Evolutionary conservation across 306 rosid genomes (phyloP).

Genomic region (Aeschynomene evenia): DNA sequence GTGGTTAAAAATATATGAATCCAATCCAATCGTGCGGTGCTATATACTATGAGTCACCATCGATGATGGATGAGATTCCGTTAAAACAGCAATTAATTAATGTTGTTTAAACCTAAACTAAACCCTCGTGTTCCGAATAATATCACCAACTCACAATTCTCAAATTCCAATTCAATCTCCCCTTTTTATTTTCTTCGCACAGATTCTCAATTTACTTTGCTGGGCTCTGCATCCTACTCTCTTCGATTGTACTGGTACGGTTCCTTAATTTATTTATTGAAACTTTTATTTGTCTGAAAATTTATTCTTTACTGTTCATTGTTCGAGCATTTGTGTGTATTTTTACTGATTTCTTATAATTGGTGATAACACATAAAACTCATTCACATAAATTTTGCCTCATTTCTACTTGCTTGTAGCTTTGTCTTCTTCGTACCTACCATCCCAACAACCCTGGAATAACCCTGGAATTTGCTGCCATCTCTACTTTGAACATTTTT

Average conservation of each 20-base stretch:
- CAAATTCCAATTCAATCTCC: background rate
- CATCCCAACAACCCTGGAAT: constrained; percentile 2
- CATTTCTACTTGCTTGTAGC: too few relatives aligned
- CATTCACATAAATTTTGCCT: too few relatives aligned
- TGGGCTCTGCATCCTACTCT: background rate
- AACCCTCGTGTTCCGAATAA: background rate
- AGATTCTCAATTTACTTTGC: background rate
- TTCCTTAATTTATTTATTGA: background rate
- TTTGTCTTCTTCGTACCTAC: constrained; percentile 18
- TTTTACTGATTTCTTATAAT: too few relatives aligned
- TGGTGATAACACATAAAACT: too few relatives aligned
- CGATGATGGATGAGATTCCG: too few relatives aligned
- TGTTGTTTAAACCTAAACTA: too few relatives aligned
- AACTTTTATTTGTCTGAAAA: background rate
- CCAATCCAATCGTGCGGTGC: too few relatives aligned
- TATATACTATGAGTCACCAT: too few relatives aligned
- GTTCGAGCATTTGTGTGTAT: background rate
- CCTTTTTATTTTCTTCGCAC: background rate
- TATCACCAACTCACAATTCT: constrained; percentile 8
- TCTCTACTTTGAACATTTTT: background rate
- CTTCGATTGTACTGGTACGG: constrained; percentile 14
- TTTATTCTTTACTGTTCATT: background rate
- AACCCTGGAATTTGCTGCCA: background rate
- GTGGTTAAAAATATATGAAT: too few relatives aligned
- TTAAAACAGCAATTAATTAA: too few relatives aligned